Evolutionary conservation across 163 green algal species (phyloP), one percentile per base, ranked within the genome.

Genomic region (Dunaliella salina): DNA sequence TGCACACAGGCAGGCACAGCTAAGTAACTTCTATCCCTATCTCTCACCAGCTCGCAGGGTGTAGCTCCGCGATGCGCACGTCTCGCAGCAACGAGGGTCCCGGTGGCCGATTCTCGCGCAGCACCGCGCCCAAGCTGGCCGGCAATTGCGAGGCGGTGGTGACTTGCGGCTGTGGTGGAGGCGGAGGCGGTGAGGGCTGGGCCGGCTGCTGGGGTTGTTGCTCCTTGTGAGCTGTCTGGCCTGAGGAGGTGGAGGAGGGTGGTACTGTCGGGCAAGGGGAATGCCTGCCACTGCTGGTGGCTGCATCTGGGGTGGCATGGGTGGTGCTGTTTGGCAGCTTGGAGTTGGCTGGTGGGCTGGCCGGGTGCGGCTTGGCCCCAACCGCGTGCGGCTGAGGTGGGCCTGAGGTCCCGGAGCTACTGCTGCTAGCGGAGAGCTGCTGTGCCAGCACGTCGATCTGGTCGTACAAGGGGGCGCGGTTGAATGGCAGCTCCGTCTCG

Each of bases 1-100:
- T n/a, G n/a, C n/a, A n/a, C n/a, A n/a, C n/a, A n/a, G n/a, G n/a
- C n/a, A n/a, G n/a, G n/a, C n/a, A n/a, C n/a, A n/a, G n/a, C n/a
- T n/a, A n/a, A n/a, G n/a, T n/a, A n/a, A n/a, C n/a, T n/a, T n/a
- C n/a, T n/a, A n/a, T n/a, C n/a, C 57, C 57, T 18, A 15, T 69
- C 24, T 30, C 63, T 75, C 88, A 97, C 95, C 95, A 98, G 50
- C 90, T 95, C 79, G 94, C 93, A 63, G 95, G 94, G 90, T 98
- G 95, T 84, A 98, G 87, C 57, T 97, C 92, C 32, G 79, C 57
- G 0, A 98, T 80, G 20, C 85, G 85, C 24, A 88, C 88, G 20
- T 90, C 83, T 35, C 90, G 83, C 75, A 97, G 83, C 50, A 91
- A 85, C 71, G 78, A 35, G 35, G 24, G 63, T 29, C 63, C 63